A percentile compares a stretch with the other conserved stretches of the same genome.
These are phyloP conservation scores for Monosporozyma aerobia DNA, from an alignment of 805 yeast genomes.

Conservation along the genomic window DNA sequence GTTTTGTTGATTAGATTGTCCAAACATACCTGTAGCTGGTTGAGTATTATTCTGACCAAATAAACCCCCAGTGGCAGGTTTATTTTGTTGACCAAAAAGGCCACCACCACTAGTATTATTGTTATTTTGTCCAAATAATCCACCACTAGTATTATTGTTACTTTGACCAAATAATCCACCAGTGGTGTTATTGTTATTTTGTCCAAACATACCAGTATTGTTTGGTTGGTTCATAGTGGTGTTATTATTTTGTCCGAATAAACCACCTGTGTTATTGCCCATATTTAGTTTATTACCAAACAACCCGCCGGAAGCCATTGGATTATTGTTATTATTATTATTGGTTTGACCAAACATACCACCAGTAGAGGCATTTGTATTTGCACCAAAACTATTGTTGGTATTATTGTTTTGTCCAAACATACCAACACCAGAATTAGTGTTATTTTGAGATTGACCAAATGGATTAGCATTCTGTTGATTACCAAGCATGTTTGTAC, in stretches of 20 bases:
- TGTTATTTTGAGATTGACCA: slow-evolving; percentile 14
- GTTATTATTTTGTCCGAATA: slow-evolving; percentile 26
- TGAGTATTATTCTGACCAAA: slow-evolving; percentile 8
- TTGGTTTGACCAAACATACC: slow-evolving; percentile 28
- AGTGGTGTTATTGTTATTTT: slow-evolving; percentile 14
- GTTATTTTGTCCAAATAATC: slow-evolving; percentile 24
- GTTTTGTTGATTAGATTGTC: slow-evolving; percentile 21
- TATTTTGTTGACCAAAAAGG: slow-evolving; percentile 14
- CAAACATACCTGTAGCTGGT: slow-evolving; percentile 31
- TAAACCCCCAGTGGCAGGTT: slow-evolving; percentile 7
- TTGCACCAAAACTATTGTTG: slow-evolving; percentile 5
- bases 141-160: slow-evolving; percentile 14
- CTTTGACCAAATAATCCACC: slow-evolving; percentile 2
- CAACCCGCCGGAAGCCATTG: slow-evolving; percentile 19
- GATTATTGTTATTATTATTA: slow-evolving; percentile 11
- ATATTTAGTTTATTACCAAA: slow-evolving; percentile 26
- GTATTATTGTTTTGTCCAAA: slow-evolving; percentile 24
- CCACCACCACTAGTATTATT: slow-evolving; percentile 12
- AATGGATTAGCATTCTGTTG: slow-evolving; percentile 9
- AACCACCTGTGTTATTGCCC: slow-evolving; percentile 10
- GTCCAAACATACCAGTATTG: slow-evolving; percentile 32
- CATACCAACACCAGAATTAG: slow-evolving; percentile 9
- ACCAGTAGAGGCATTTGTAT: slow-evolving; percentile 17
- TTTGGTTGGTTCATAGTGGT: slow-evolving; percentile 4
- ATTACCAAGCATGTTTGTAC: slow-evolving; percentile 15